Conservation (phyloP, 176 grass and related monocot genomes). For the Zoysia japonica region DNA sequence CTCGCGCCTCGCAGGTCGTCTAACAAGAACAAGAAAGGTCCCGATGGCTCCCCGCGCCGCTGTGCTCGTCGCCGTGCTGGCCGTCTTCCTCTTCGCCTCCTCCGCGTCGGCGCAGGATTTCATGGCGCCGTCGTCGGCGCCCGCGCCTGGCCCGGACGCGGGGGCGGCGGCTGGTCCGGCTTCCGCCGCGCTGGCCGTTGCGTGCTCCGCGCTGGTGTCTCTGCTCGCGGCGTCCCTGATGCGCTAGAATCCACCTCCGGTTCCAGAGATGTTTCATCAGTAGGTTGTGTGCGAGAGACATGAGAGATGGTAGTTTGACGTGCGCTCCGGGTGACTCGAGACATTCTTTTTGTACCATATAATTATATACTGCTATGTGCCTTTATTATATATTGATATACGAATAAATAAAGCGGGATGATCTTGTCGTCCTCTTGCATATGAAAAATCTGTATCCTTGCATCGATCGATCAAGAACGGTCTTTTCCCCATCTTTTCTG, state of each 20-base stretch:
- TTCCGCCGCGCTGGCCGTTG: conserved; percentile 1
- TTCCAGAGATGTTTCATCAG: no score
- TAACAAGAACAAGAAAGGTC: neutral
- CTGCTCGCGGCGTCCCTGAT: conserved; percentile 19
- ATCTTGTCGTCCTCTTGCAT: neutral
- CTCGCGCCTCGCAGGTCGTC: no score
- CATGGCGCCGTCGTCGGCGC: conserved; percentile 30
- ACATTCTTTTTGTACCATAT: neutral
- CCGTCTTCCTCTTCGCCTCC: neutral
- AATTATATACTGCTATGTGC: neutral
- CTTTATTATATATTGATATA: neutral
- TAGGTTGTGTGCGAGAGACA: neutral
- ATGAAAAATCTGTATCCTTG: neutral
- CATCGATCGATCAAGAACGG: neutral
- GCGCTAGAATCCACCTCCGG: conserved; percentile 7
- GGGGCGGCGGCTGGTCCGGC: conserved; percentile 26
- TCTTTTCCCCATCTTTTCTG: neutral
- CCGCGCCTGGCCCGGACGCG: conserved; percentile 9
- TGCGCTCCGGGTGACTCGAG: neutral
- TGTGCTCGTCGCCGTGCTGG: conserved; percentile 7
- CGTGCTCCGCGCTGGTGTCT: conserved; percentile 18
- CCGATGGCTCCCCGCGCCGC: conserved; percentile 39
- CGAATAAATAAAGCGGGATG: neutral
- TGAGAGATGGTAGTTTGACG: neutral
- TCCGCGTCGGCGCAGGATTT: conserved; percentile 26